Conservation (phyloP, 768 basidiomycete genomes). For the Naganishia friedmannii region DNA sequence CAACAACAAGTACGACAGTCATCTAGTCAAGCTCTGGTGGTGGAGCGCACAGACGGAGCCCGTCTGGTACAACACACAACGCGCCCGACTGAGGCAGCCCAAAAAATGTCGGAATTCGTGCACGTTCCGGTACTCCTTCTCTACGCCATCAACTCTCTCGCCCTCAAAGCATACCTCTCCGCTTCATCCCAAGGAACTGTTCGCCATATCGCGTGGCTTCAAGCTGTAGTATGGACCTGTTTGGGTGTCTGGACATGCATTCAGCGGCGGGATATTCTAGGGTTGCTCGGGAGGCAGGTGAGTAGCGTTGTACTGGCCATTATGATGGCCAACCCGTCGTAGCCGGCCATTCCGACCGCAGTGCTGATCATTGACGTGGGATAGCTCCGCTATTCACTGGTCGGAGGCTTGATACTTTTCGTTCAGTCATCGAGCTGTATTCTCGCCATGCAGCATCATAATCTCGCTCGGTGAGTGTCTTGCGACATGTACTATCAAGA, state of each 20-base stretch:
- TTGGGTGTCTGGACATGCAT: conserved; percentile 10
- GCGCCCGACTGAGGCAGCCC: background rate
- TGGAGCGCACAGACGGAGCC: background rate
- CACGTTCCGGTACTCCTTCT: conserved; percentile 17
- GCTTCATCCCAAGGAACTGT: background rate
- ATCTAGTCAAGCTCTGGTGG: background rate
- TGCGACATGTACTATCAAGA: background rate
- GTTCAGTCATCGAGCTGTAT: conserved; percentile 18
- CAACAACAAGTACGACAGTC: background rate
- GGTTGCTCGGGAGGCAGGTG: conserved; percentile 1
- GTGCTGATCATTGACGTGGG: background rate
- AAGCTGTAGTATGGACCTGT: conserved; percentile 8
- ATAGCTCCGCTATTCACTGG: background rate
- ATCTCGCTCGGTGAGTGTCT: conserved; percentile 4
- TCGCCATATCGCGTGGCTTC: conserved; percentile 10
- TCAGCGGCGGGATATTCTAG: background rate
- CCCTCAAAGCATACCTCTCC: conserved; percentile 6
- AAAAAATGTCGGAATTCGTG: conserved; percentile 7
- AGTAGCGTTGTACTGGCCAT: background rate
- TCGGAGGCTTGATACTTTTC: conserved; percentile 4
- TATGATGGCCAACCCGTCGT: background rate
- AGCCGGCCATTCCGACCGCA: too few relatives aligned
- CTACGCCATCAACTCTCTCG: conserved; percentile 16
- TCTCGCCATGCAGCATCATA: conserved; percentile 14
- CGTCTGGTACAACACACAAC: background rate